Conservation (phyloP, 2,329 filamentous ascomycete species). For the Gaeumannomyces sp. region DNA sequence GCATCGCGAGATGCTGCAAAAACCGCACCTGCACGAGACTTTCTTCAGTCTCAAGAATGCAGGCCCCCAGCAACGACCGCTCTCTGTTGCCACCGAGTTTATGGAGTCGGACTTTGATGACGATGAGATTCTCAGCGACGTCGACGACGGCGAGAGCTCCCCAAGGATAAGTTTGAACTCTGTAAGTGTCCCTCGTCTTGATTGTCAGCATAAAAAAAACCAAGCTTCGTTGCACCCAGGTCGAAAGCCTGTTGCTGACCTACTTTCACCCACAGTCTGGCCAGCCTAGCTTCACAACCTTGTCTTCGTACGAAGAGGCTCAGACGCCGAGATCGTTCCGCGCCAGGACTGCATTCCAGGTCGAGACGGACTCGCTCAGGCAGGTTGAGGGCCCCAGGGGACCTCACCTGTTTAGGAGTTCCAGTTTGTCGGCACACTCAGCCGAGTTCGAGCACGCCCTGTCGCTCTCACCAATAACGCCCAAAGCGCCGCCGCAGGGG, state of each 20-base stretch:
- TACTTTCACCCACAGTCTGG: slow-evolving; percentile 46
- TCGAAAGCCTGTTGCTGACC: background rate
- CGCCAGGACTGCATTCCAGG: slow-evolving; percentile 54
- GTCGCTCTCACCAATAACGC: slow-evolving; percentile 67
- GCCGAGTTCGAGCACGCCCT: slow-evolving; percentile 48
- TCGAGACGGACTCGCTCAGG: slow-evolving; percentile 52
- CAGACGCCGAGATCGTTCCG: slow-evolving; percentile 67
- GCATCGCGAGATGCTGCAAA: slow-evolving; percentile 9
- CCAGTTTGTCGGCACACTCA: slow-evolving; percentile 49
- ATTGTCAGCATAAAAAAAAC: background rate
- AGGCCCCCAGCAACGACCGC: slow-evolving; percentile 42
- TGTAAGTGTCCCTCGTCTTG: slow-evolving; percentile 41
- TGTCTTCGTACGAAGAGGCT: slow-evolving; percentile 80
- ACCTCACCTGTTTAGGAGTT: slow-evolving; percentile 78
- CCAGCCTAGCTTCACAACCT: slow-evolving; percentile 73
- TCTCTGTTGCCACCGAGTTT: slow-evolving; percentile 69
- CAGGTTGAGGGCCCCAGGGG: slow-evolving; percentile 74
- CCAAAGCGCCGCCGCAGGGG: slow-evolving; percentile 44
- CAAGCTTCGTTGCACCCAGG: background rate
- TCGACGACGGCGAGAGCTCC: slow-evolving; percentile 56
- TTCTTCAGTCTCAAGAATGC: slow-evolving; percentile 55
- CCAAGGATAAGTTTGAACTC: slow-evolving; percentile 64
- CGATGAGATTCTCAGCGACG: slow-evolving; percentile 51
- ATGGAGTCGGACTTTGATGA: slow-evolving; percentile 72
- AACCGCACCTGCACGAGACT: slow-evolving; percentile 40